These are phyloP conservation scores for Arxiozyma heterogenica DNA, from an alignment of 1,139 yeast species.

Conservation along the genomic window DNA sequence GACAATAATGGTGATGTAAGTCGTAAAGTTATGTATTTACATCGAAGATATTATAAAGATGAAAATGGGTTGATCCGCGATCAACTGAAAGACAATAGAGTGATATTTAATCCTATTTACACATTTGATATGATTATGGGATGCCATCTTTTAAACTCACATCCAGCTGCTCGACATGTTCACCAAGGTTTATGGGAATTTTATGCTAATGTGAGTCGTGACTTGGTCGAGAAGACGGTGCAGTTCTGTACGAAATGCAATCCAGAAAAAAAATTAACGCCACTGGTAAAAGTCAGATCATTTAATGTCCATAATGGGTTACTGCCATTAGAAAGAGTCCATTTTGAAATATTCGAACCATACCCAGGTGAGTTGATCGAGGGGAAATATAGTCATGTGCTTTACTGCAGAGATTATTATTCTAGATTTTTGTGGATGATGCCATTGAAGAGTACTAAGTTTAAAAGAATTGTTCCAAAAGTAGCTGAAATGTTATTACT, in stretches of 20 bases:
- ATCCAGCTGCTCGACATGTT: constrained; percentile 15
- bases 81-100: constrained; percentile 17
- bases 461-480: constrained; percentile 16
- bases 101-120: constrained; percentile 26
- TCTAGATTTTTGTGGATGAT: constrained; percentile 26
- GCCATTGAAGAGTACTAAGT: constrained; percentile 22
- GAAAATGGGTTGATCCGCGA: constrained; percentile 21
- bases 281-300: constrained; percentile 14
- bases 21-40: constrained; percentile 17
- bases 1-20: constrained; percentile 16
- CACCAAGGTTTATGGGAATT: constrained; percentile 14
- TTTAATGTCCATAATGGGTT: constrained; percentile 16
- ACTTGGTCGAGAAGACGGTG: constrained; percentile 13
- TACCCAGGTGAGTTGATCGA: constrained; percentile 20
- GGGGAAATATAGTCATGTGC: constrained; percentile 23
- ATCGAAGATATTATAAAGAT: constrained; percentile 21
- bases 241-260: constrained; percentile 27
- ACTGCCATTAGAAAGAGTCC: constrained; percentile 27
- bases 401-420: constrained; percentile 25
- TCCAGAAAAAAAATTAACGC: constrained; percentile 11
- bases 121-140: constrained; percentile 25
- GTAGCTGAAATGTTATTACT: constrained; percentile 17
- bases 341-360: constrained; percentile 25
- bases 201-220: constrained; percentile 25
- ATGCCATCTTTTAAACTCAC: constrained; percentile 27